A percentile compares a stretch with the other conserved stretches of the same genome.
Conservation (phyloP, 176 grass and related monocot species). For the Carex cristatella region DNA sequence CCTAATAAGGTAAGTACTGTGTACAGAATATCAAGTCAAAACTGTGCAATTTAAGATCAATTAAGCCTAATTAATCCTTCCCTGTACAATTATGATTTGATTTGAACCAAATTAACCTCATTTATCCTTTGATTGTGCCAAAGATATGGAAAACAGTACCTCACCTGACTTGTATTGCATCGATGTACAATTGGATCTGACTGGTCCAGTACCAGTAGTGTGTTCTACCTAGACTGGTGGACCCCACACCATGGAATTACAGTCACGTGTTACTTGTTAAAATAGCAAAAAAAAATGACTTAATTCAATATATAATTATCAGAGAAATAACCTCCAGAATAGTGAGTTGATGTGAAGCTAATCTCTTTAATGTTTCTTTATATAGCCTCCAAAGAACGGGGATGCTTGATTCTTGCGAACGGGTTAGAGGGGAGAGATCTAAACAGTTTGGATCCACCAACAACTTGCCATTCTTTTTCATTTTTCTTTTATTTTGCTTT, state of each 20-base stretch:
- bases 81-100: background rate
- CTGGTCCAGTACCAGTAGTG: background rate
- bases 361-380: slow-evolving; percentile 1
- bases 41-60: background rate
- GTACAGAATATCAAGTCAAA: background rate
- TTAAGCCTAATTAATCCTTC: background rate
- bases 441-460: slow-evolving; percentile 23
- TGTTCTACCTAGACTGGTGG: background rate
- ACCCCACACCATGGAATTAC: background rate
- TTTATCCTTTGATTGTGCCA: background rate
- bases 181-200: background rate
- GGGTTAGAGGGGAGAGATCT: slow-evolving; percentile 11
- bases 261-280: background rate
- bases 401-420: slow-evolving; percentile 15
- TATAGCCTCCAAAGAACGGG: slow-evolving; percentile 7
- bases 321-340: background rate
- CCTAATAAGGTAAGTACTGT: slow-evolving; percentile 50
- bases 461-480: background rate
- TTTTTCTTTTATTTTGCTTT: background rate
- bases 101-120: background rate
- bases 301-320: background rate
- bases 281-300: background rate
- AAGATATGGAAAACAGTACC: background rate
- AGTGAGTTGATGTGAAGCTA: background rate
- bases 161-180: background rate